Conservation (phyloP, 768 basidiomycete species). For the Hericium coralloides region DNA sequence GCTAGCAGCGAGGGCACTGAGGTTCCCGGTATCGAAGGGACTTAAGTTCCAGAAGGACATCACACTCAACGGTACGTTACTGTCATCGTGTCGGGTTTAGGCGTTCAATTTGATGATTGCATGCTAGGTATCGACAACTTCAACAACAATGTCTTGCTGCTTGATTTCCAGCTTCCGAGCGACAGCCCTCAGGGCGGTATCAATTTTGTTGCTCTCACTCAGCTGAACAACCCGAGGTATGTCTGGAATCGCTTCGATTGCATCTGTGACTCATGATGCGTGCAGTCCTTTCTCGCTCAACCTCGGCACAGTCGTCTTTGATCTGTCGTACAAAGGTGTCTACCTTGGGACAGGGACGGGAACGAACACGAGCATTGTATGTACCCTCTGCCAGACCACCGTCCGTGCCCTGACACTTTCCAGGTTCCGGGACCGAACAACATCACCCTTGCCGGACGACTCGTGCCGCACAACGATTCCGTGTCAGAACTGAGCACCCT, state of each 20-base stretch:
- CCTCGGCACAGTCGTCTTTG: slow-evolving; percentile 59
- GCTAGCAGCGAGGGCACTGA: slow-evolving; percentile 54
- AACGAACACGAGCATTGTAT: slow-evolving; percentile 41
- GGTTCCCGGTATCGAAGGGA: slow-evolving; percentile 58
- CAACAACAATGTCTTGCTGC: slow-evolving; percentile 41
- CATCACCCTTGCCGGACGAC: slow-evolving; percentile 47
- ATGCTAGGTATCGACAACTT: slow-evolving; percentile 52
- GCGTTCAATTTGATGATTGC: background rate
- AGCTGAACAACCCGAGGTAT: slow-evolving; percentile 50
- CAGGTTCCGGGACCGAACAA: slow-evolving; percentile 47
- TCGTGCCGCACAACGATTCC: slow-evolving; percentile 42
- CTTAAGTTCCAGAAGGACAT: slow-evolving; percentile 56
- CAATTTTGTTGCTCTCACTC: slow-evolving; percentile 48
- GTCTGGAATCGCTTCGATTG: background rate
- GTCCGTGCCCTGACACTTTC: background rate
- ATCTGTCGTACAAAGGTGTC: slow-evolving; percentile 47
- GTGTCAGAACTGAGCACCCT: slow-evolving; percentile 35
- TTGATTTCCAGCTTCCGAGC: slow-evolving; percentile 55
- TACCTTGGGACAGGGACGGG: slow-evolving; percentile 49
- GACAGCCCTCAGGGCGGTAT: slow-evolving; percentile 63
- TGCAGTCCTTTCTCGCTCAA: slow-evolving; percentile 58
- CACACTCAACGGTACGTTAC: slow-evolving; percentile 41
- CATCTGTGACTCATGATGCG: background rate
- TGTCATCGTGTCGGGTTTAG: background rate
- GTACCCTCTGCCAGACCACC: slow-evolving; percentile 11